Evolutionary conservation across 1,139 yeast species (phyloP).

Genomic region (Eremothecium gossypii): DNA sequence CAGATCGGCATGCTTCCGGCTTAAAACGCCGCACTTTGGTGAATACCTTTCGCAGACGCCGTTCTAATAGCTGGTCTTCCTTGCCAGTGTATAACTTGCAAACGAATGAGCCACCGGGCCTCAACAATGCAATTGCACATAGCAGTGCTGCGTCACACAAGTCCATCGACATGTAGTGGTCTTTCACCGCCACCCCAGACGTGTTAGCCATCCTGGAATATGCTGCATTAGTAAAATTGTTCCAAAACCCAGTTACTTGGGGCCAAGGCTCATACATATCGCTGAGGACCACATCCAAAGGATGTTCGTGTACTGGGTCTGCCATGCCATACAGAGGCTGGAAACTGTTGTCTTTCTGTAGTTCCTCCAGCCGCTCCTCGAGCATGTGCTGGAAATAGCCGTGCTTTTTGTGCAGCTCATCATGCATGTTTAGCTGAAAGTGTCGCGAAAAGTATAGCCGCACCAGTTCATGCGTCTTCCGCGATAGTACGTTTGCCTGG

Average conservation of each 20-base stretch:
- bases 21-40: conserved; percentile 46
- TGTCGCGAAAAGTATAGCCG: conserved; percentile 45
- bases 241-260: conserved; percentile 56
- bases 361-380: conserved; percentile 10
- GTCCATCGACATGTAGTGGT: conserved; percentile 54
- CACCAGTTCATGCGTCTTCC: conserved; percentile 53
- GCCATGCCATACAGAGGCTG: conserved; percentile 4
- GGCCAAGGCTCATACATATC: conserved; percentile 79
- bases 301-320: conserved; percentile 20
- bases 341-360: conserved; percentile 10
- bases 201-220: conserved; percentile 70
- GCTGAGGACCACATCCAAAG: conserved; percentile 67
- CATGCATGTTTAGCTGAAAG: conserved; percentile 26
- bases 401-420: conserved; percentile 20
- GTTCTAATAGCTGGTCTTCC: conserved; percentile 53
- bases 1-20: conserved; percentile 52
- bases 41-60: conserved; percentile 52
- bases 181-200: conserved; percentile 51
- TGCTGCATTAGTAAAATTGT: conserved; percentile 71
- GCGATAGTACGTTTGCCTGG: conserved; percentile 79
- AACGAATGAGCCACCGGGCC: conserved; percentile 61
- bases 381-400: conserved; percentile 21
- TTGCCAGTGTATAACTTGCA: conserved; percentile 65
- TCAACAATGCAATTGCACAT: conserved; percentile 59
- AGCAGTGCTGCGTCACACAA: conserved; percentile 86